phyloP scores from a whole-genome alignment of 2,329 filamentous ascomycete species.

The Alternaria gansuensis region DNA sequence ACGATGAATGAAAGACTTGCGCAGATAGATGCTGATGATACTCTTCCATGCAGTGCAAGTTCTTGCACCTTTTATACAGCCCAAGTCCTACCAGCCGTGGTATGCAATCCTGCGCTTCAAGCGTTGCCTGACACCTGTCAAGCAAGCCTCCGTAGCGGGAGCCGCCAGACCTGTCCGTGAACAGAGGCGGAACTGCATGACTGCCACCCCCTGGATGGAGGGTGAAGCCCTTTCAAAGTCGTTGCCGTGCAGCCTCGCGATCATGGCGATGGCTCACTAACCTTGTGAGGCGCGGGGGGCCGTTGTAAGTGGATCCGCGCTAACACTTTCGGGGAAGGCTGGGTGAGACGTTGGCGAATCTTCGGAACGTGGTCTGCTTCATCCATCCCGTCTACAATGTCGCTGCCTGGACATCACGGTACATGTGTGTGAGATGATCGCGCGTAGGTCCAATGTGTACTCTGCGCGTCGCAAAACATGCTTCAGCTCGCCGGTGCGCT shows the following conservation, averaged over 20 bases:
- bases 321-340: constrained; percentile 23
- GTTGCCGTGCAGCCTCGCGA: constrained; percentile 24
- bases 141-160: constrained; percentile 19
- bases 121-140: constrained; percentile 30
- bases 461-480: constrained; percentile 12
- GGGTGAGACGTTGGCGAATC: constrained; percentile 39
- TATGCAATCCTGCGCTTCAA: constrained; percentile 25
- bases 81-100: constrained; percentile 10
- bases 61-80: constrained; percentile 44
- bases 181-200: constrained; percentile 35
- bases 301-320: constrained; percentile 8
- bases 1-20: constrained; percentile 43
- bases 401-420: constrained; percentile 21
- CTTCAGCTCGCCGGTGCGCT: constrained; percentile 14
- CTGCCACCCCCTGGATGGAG: constrained; percentile 33
- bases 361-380: constrained; percentile 45
- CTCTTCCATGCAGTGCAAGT: constrained; percentile 23
- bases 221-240: constrained; percentile 18
- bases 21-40: constrained; percentile 29
- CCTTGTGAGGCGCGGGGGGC: constrained; percentile 12
- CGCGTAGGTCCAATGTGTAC: not conserved
- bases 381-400: constrained; percentile 24
- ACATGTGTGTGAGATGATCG: constrained; percentile 11
- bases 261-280: constrained; percentile 18
- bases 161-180: constrained; percentile 23